Evolutionary conservation across 106 monocot species (phyloP), one percentile per base, ranked within the genome.

Genomic region (Allium cepa): DNA sequence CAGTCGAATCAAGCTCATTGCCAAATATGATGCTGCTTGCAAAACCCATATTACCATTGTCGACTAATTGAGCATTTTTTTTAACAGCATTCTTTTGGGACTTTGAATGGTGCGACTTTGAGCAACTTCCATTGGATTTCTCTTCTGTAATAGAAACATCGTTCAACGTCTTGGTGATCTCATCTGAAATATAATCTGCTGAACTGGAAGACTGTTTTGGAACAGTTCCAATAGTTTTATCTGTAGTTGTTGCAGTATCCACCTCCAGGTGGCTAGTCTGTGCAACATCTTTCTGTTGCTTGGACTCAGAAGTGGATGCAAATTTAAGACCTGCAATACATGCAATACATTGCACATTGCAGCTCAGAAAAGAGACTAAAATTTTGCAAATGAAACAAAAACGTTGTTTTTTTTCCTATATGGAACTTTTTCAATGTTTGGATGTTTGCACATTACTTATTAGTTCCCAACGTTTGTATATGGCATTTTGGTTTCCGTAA

Each of bases 11-110:
- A 53, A 62, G 18, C 8, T 71, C 77, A 72, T 79, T 48, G n/a
- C 53, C 78, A 71, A 78, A 47, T 65, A 83, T 70, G 67, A 83
- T 56, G 18, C 67, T 74, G 60, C 79, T 92, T 26, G 68, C 71
- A 48, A 86, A 97, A 56, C 78, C 73, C 67, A 60, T 27, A 60
- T 70, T 73, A 26, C 13, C 3, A 26, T 10, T 10, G 46, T 49
- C 58, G 50, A 51, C 26, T 50, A 55, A 53, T 50, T 52, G 74
- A 7, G 46, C 16, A 16, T 36, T 16, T 6, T 57, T 66, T 26
- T 15, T 56, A 69, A 10, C 22, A 5, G 27, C 67, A 16, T 56
- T 10, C 9, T 26, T 55, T 73, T 57, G 26, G 10, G 10, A 47
- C 47, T 76, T 72, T 27, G 7, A 47, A 18, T 69, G 51, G 10